Percentiles rank a stretch among this genome's conserved stretches.
Conservation (phyloP, 495 filamentous ascomycete genomes). For the Podospora didyma region DNA sequence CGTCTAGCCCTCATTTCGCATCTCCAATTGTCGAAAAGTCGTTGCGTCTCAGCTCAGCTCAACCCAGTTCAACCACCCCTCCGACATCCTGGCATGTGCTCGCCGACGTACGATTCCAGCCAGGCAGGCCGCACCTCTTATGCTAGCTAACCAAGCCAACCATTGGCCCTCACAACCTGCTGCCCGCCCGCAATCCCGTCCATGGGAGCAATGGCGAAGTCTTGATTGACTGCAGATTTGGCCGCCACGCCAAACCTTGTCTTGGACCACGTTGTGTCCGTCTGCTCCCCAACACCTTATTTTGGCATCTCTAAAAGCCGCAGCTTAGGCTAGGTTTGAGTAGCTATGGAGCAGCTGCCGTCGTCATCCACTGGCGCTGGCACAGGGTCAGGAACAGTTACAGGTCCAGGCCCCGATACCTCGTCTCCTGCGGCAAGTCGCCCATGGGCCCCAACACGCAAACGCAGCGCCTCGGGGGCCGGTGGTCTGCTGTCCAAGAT, state of each 20-base stretch:
- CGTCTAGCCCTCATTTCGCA: no score
- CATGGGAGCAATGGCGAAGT: background rate
- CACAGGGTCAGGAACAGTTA: slow-evolving; percentile 7
- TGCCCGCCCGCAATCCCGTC: no score
- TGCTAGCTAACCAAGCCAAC: no score
- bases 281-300: background rate
- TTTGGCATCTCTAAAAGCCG: background rate
- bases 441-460: slow-evolving; percentile 18
- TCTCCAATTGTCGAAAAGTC: no score
- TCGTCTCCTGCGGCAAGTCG: slow-evolving; percentile 14
- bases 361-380: background rate
- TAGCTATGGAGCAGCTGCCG: background rate
- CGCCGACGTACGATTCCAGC: no score
- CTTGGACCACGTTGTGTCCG: background rate
- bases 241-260: background rate
- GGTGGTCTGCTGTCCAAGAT: slow-evolving; percentile 59
- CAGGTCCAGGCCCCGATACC: slow-evolving; percentile 4
- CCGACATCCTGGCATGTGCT: no score
- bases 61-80: no score
- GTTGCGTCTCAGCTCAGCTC: no score
- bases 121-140: no score
- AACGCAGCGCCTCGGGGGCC: slow-evolving; percentile 28
- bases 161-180: no score
- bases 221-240: background rate
- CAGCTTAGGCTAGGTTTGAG: no score